A percentile compares a stretch with the other conserved stretches of the same genome.
These are phyloP conservation scores for Mallotus japonicus DNA, from an alignment of 441 rosid species.

Conservation along the genomic window DNA sequence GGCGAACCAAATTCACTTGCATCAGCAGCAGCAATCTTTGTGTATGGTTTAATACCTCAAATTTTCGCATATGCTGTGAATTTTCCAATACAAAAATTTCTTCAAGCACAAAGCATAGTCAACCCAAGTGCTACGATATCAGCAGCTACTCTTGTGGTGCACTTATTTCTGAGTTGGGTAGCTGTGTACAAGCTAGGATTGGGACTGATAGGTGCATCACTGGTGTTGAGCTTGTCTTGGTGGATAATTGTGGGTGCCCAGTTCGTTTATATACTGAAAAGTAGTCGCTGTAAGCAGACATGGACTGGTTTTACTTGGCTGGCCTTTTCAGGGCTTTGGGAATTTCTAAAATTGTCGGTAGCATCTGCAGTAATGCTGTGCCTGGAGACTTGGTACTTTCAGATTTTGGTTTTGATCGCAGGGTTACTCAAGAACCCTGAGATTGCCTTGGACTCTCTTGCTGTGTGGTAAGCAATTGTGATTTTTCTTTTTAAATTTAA, in stretches of 20 bases:
- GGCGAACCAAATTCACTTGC: conserved; percentile 50
- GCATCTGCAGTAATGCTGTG: conserved; percentile 85
- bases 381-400: conserved; percentile 81
- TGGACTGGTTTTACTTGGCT: conserved; percentile 59
- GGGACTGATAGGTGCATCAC: conserved; percentile 62
- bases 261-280: conserved; percentile 40
- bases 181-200: conserved; percentile 46
- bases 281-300: conserved; percentile 47
- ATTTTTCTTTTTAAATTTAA: background rate
- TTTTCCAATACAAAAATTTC: conserved; percentile 82
- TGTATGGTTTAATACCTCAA: conserved; percentile 73
- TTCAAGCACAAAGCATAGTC: conserved; percentile 79
- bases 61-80: conserved; percentile 72
- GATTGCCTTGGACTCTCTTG: conserved; percentile 58
- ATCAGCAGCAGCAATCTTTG: conserved; percentile 57
- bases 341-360: conserved; percentile 51
- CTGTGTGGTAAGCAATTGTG: conserved; percentile 51
- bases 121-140: conserved; percentile 70
- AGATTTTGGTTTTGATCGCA: conserved; percentile 62
- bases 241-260: conserved; percentile 67
- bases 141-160: conserved; percentile 48
- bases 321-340: conserved; percentile 68
- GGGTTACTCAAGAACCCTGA: conserved; percentile 66
- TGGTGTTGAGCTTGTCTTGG: conserved; percentile 74
- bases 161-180: conserved; percentile 57